Evolutionary conservation across 2,329 filamentous ascomycete species (phyloP).

Genomic region (Leptographium galeiforme): DNA sequence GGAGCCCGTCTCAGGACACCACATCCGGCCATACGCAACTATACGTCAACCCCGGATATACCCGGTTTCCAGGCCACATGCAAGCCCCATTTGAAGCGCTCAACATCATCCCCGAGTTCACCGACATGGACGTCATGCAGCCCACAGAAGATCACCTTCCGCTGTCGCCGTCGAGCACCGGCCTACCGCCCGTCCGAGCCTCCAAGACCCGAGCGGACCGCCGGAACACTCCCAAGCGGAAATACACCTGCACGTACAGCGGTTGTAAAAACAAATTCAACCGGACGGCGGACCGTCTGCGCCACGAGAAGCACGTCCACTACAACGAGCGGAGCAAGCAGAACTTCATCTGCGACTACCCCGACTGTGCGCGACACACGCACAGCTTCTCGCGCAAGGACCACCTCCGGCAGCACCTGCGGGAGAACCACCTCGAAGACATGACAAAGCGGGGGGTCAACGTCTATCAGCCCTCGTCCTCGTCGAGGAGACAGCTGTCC

Average conservation of each 20-base stretch:
- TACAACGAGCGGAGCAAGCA: constrained; percentile 25
- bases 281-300: constrained; percentile 39
- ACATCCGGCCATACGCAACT: too few relatives aligned
- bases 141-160: too few relatives aligned
- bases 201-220: neutral
- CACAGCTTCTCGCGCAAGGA: constrained; percentile 40
- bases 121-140: too few relatives aligned
- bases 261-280: constrained; percentile 27
- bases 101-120: too few relatives aligned
- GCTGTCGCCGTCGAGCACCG: too few relatives aligned
- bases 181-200: neutral
- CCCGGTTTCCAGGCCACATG: too few relatives aligned
- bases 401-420: constrained; percentile 43
- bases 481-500: neutral
- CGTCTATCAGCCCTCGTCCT: neutral
- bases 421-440: constrained; percentile 42
- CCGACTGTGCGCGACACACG: constrained; percentile 28
- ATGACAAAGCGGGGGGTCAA: constrained; percentile 30
- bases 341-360: constrained; percentile 38
- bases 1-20: too few relatives aligned
- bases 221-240: neutral
- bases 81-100: too few relatives aligned
- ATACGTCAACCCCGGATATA: too few relatives aligned
- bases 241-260: neutral
- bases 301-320: constrained; percentile 39